phyloP scores from a whole-genome alignment of 371 early-diverging fungal species.

The Phascolomyces articulosus region DNA sequence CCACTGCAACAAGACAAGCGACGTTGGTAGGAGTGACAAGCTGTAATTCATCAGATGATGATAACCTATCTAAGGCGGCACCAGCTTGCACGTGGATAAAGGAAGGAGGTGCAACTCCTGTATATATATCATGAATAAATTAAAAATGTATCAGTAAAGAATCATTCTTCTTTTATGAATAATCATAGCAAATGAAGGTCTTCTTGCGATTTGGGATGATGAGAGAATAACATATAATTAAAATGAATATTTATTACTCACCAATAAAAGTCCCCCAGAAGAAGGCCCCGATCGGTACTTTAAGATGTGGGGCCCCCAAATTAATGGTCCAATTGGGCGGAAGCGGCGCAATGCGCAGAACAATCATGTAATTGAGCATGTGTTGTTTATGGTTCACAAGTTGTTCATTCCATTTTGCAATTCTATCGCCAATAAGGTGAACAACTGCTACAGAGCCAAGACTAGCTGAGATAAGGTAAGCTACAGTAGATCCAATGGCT shows the following conservation, averaged over 20 bases:
- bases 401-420: constrained; percentile 66
- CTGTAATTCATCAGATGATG: constrained; percentile 54
- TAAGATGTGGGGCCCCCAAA: constrained; percentile 65
- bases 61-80: constrained; percentile 58
- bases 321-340: constrained; percentile 72
- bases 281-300: constrained; percentile 55
- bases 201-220: too few relatives aligned
- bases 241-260: too few relatives aligned
- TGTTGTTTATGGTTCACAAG: constrained; percentile 59
- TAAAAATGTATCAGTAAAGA: background rate
- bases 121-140: background rate
- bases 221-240: too few relatives aligned
- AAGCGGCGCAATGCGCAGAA: constrained; percentile 59
- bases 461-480: constrained; percentile 59
- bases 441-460: constrained; percentile 59
- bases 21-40: constrained; percentile 48
- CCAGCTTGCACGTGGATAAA: constrained; percentile 74
- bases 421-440: constrained; percentile 54
- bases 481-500: constrained; percentile 61
- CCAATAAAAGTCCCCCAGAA: constrained; percentile 59
- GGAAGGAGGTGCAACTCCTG: constrained; percentile 60
- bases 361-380: constrained; percentile 67
- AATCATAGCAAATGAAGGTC: too few relatives aligned
- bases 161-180: too few relatives aligned
- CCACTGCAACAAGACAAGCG: constrained; percentile 43